A percentile compares a stretch with the other conserved stretches of the same genome.
phyloP scores from a whole-genome alignment of 1,284 basidiomycete species.

The Tylopilus sp. region DNA sequence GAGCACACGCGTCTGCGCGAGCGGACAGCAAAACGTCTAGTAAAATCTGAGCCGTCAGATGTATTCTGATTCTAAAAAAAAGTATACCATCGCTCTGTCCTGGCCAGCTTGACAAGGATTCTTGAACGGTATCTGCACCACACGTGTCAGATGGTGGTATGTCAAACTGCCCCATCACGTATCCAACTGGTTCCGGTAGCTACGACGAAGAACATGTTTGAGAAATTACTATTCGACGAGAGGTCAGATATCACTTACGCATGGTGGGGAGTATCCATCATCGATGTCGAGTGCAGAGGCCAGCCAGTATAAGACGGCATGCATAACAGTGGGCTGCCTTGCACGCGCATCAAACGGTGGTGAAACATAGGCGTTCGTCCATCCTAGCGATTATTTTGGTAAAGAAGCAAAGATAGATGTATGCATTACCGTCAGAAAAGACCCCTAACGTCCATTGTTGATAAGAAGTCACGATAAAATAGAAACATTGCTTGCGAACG shows the following conservation, averaged over 20 bases:
- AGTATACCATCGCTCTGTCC: conserved; percentile 35
- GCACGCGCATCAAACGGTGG: conserved; percentile 31
- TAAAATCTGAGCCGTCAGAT: neutral
- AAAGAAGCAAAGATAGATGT: conserved; percentile 7
- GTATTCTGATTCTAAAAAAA: neutral
- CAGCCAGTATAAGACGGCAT: conserved; percentile 37
- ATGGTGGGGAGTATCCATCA: conserved; percentile 32
- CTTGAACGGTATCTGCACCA: conserved; percentile 16
- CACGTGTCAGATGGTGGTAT: conserved; percentile 22
- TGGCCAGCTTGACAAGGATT: conserved; percentile 40
- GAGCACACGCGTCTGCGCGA: conserved; percentile 10
- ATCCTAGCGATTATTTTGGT: conserved; percentile 33
- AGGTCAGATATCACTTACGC: conserved; percentile 17
- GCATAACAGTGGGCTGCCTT: conserved; percentile 35
- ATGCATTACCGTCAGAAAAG: conserved; percentile 44
- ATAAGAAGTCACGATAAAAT: conserved; percentile 51
- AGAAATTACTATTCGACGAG: conserved; percentile 1
- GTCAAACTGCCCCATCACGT: conserved; percentile 31
- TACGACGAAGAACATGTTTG: conserved; percentile 12
- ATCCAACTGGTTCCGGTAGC: conserved; percentile 41
- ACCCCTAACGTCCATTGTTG: conserved; percentile 49
- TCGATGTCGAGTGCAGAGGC: conserved; percentile 34
- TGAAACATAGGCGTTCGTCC: conserved; percentile 38
- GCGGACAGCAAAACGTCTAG: conserved; percentile 27
- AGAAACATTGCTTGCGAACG: conserved; percentile 38